Evolutionary conservation across 202 grass and related monocot genomes (phyloP), one percentile per base, ranked within the genome.

Genomic region (Cymbopogon flexuosus): DNA sequence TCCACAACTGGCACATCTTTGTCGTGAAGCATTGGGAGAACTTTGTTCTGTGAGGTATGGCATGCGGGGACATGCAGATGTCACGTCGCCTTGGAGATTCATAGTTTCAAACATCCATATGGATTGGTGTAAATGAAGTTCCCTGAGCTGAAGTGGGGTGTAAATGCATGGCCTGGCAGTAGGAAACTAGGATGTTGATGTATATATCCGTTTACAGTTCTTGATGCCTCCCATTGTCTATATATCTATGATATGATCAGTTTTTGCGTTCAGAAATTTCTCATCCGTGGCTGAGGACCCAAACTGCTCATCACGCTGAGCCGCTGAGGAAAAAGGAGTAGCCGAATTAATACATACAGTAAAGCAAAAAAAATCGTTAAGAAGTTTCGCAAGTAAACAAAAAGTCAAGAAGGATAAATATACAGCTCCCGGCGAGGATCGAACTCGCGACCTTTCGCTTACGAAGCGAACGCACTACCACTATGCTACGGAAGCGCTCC

Each of bases 391-490:
- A 27, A 27, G 27, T 27, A 27, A 43, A 3, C 3, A 9, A 42
- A 41, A 41, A 41, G 1, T 2, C 1, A 10, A 10, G 2, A 37
- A 37, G 7, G 27, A 37, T 8, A 37, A 40, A 40, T 8, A 8
- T 9, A 40, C 40, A 51, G 85, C 89, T 86, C 86, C 82, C 89
- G 86, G 82, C 81, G 78, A 88, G 86, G 82, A 91, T 88, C 89
- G 82, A 91, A 91, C 89, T 91, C 79, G 78, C 78, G 89, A 91
- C 89, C 79, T 88, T 88, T 91, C 89, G 86, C 89, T 91, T 91
- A 88, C 86, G 89, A 91, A 91, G 89, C 89, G 85, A 91, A 88
- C 89, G 85, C 89, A 85, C 56, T 88, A 91, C 89, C 85, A 91
- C 85, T 91, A 88, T 91, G 82, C 78, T 91, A 91, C 89, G 78